phyloP scores from a whole-genome alignment of 495 filamentous ascomycete genomes.

The Talaromyces stipitatus region DNA sequence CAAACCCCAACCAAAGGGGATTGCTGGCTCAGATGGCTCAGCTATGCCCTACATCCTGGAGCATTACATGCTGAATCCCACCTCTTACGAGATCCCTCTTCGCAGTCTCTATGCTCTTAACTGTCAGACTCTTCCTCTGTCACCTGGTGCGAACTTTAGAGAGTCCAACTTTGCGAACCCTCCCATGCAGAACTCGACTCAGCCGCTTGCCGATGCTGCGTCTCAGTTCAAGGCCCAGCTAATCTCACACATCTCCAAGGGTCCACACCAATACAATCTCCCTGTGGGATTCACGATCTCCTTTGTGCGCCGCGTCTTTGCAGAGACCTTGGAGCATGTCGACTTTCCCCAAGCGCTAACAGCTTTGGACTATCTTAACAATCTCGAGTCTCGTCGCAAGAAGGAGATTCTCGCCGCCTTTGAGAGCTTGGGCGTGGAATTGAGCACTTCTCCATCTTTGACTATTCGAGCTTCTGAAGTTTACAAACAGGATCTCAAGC shows the following conservation, averaged over 20 bases:
- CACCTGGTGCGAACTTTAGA: slow-evolving; percentile 21
- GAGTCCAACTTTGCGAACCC: slow-evolving; percentile 28
- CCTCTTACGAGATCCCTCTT: slow-evolving; percentile 63
- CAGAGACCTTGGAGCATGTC: slow-evolving; percentile 45
- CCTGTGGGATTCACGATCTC: slow-evolving; percentile 59
- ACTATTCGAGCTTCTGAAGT: slow-evolving; percentile 19
- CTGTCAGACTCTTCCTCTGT: slow-evolving; percentile 37
- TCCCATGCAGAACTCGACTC: slow-evolving; percentile 25
- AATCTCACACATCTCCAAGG: slow-evolving; percentile 54
- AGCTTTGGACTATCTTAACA: slow-evolving; percentile 63
- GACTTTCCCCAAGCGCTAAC: slow-evolving; percentile 68
- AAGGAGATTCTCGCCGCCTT: slow-evolving; percentile 47
- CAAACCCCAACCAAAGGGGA: background rate
- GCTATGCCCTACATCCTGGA: slow-evolving; percentile 57
- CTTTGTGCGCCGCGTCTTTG: slow-evolving; percentile 59
- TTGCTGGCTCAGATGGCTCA: slow-evolving; percentile 32
- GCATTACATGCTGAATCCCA: slow-evolving; percentile 58
- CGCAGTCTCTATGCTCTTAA: slow-evolving; percentile 71
- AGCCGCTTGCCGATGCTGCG: slow-evolving; percentile 27
- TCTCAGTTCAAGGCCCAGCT: slow-evolving; percentile 56
- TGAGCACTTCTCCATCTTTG: slow-evolving; percentile 9
- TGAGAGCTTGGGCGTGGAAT: slow-evolving; percentile 33
- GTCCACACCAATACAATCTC: slow-evolving; percentile 57
- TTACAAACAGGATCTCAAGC: slow-evolving; percentile 30
- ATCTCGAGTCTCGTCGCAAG: slow-evolving; percentile 57